Evolutionary conservation across 225 moss, liverwort and hornwort species (phyloP), one percentile per base, ranked within the genome.

Genomic region (Bryoerythrophyllum caledonicum): DNA sequence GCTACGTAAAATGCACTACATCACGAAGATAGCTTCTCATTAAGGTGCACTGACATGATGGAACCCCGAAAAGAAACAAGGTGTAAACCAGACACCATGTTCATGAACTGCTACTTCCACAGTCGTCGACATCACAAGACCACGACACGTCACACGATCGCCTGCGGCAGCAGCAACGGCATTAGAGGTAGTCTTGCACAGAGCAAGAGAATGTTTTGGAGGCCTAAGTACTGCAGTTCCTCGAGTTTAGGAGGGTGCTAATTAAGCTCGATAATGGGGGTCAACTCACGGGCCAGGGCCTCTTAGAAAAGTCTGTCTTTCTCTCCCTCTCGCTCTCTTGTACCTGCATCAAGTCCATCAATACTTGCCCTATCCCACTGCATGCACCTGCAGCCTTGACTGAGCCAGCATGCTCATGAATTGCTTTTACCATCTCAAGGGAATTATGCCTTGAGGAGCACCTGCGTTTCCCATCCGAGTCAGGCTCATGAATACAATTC

Each of bases 401-500:
- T 76, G 67, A 64, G 74, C 64, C 51, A 30, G 56, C 48, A 62
- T 24, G 72, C 71, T 76, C 76, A 72, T 67, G 72, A 66, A 17
- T 49, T 17, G 4, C 17, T 46, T n/a, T 38, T 10, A 23, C 32
- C 65, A 32, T 23, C 70, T 60, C 2, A 12, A 68, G 74, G 70
- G 70, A 74, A 74, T 79, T 67, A 54, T 44, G 66, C 66, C 79
- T 72, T 67, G 20, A 40, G 67, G 79, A 81, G 84, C 84, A 84
- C 80, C 80, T 84, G 84, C 77, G 74, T 77, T 38, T 78, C 77
- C 70, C 73, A 63, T 60, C 52, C n/a, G 3, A 17, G 75, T 79
- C 71, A 79, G 79, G 65, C 13, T 61, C 77, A 74, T 81, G 60
- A 80, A 77, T 65, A 73, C 76, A 84, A 73, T 75, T 72, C 72